Conservation (phyloP, 108 stramenopile species). For the Pseudonitzschia multistriata region DNA sequence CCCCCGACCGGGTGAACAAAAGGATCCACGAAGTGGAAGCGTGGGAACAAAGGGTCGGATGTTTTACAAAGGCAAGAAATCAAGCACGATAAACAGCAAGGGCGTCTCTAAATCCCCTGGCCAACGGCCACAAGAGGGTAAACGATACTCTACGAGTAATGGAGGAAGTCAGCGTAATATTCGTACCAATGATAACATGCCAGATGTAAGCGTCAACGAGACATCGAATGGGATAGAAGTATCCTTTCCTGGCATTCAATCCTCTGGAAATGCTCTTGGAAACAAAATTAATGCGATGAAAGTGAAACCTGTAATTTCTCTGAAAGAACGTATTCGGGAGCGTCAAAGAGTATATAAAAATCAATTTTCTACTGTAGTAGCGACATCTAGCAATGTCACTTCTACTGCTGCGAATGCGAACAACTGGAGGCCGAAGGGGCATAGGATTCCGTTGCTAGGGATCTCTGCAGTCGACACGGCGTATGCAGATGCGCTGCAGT, state of each 20-base stretch:
- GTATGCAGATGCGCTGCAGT: constrained; percentile 30
- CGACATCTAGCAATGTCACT: neutral
- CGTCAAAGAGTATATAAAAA: constrained; percentile 27
- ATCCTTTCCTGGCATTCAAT: constrained; percentile 12
- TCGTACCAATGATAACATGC: neutral
- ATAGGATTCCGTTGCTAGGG: constrained; percentile 34
- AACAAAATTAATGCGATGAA: neutral
- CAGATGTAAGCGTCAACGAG: constrained; percentile 6
- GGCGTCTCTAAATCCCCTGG: neutral
- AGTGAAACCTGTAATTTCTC: constrained; percentile 25
- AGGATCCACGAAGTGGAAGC: neutral
- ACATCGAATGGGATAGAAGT: constrained; percentile 15
- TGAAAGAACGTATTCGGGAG: constrained; percentile 26
- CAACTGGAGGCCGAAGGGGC: constrained; percentile 32
- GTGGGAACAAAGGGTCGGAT: neutral
- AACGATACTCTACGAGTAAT: constrained; percentile 35
- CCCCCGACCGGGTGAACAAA: neutral
- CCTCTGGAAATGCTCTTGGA: neutral
- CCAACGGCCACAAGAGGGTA: constrained; percentile 35
- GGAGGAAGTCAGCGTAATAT: constrained; percentile 9
- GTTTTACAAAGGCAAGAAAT: constrained; percentile 11
- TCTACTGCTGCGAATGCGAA: neutral
- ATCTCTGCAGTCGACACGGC: constrained; percentile 17
- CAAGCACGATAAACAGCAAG: neutral
- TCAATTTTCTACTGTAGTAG: constrained; percentile 37